phyloP scores from a whole-genome alignment of 2,329 filamentous ascomycete species.

The Xylariaceae sp. region DNA sequence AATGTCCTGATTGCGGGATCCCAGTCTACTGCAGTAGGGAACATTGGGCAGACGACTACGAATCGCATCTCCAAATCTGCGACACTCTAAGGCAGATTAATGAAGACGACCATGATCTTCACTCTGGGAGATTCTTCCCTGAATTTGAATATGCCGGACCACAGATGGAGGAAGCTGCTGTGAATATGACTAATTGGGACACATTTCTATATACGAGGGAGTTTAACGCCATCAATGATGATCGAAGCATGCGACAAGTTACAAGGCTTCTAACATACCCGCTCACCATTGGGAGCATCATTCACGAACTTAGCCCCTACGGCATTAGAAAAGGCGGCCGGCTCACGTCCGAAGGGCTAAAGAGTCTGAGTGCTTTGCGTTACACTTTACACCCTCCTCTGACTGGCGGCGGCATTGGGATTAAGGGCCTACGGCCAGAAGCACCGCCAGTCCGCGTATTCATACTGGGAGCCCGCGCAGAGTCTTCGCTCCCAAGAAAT shows the following conservation, averaged over 20 bases:
- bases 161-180: constrained; percentile 85
- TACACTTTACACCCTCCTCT: constrained; percentile 89
- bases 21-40: constrained; percentile 91
- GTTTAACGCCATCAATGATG: constrained; percentile 85
- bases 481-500: constrained; percentile 89
- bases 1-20: constrained; percentile 93
- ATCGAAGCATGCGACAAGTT: constrained; percentile 86
- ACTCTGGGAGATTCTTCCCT: constrained; percentile 84
- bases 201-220: constrained; percentile 91
- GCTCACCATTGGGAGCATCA: constrained; percentile 80
- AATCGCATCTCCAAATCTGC: constrained; percentile 86
- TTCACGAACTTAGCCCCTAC: constrained; percentile 95
- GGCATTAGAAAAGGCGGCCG: constrained; percentile 69
- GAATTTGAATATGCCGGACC: constrained; percentile 89
- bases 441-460: constrained; percentile 89
- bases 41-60: constrained; percentile 95
- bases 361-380: constrained; percentile 87
- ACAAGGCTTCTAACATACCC: constrained; percentile 93
- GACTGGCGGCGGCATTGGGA: constrained; percentile 66
- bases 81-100: constrained; percentile 90
- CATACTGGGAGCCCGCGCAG: constrained; percentile 90
- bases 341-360: constrained; percentile 81
- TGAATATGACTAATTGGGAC: constrained; percentile 99
- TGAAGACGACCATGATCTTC: constrained; percentile 93
- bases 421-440: constrained; percentile 76